Base-by-base conservation (phyloP, 176 grass and related monocot species). In the Avena sativa region DNA sequence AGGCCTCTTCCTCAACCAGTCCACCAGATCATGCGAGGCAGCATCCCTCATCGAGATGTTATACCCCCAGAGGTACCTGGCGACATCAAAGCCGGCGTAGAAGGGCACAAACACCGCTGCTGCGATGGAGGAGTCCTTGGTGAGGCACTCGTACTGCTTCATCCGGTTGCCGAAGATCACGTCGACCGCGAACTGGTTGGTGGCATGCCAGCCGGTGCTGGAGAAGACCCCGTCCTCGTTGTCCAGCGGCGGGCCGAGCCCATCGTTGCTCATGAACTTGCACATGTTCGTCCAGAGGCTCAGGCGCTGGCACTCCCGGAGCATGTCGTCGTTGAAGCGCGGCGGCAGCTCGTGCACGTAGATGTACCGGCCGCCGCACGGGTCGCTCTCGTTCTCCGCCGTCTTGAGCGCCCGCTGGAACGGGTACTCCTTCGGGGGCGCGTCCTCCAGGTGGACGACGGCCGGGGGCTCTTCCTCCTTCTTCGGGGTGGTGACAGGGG, bases 61-160 rank as follows among this genome's bases (percentile, higher is more conserved):
- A 32, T 99, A 90, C 3, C 97, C 97, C 97, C 97, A 99, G 81
- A 99, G 94, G 84, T 90, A 90, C 21, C 97, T 84, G 6, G 97
- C 90, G 2, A 99, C 81, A 67, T 99, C 97, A 10, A 99, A 99
- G 0, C 97, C 97, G 5, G 97, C 97, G 68, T 96, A 96, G 84
- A 99, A 99, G 0, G 97, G 97, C 79, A 99, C 97, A 17, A 99
- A 99, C n/a, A 99, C 71, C 19, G 97, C 97, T 0, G 97, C 92
- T 3, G 97, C 97, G 2, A 94, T 56, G 28, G 94, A 93, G 16
- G 94, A 94, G 79, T 99, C 97, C 8, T 88, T 71, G 58, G 97
- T 99, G 23, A 99, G 89, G 87, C 97, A 99, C 28, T 99, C 92
- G 21, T 99, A 99, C 90, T 96, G 97, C 83, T 92, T 99, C 97